Evolutionary conservation across 139 green algal genomes (phyloP).

Genomic region (Tetratostichococcus sp.): DNA sequence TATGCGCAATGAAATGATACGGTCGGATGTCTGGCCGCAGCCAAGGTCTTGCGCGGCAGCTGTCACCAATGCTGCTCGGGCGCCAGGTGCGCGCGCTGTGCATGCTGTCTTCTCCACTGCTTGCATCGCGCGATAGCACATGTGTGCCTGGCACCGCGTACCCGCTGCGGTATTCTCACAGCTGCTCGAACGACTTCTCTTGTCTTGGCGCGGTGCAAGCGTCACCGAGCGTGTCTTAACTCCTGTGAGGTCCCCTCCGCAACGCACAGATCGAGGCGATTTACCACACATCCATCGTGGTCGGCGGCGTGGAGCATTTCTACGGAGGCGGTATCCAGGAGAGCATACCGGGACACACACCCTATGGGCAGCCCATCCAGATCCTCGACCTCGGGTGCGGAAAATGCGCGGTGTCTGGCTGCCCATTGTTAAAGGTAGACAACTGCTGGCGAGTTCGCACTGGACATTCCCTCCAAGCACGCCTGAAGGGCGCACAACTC

Average conservation of each 20-base stretch:
- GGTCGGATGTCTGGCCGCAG: background rate
- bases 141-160: too few relatives aligned
- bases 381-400: conserved; percentile 56
- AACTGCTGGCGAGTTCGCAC: too few relatives aligned
- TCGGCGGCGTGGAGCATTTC: conserved; percentile 33
- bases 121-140: background rate
- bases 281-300: conserved; percentile 62
- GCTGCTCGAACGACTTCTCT: too few relatives aligned
- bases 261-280: conserved; percentile 56
- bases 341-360: conserved; percentile 37
- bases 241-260: too few relatives aligned
- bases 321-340: conserved; percentile 53
- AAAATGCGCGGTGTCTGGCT: background rate
- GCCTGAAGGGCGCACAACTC: too few relatives aligned
- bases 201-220: too few relatives aligned
- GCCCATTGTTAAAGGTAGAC: background rate
- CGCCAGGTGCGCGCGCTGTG: conserved; percentile 28
- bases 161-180: too few relatives aligned
- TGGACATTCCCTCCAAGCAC: too few relatives aligned
- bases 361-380: conserved; percentile 48
- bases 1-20: too few relatives aligned
- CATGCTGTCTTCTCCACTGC: too few relatives aligned
- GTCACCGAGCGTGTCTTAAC: too few relatives aligned
- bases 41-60: conserved; percentile 52
- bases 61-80: conserved; percentile 64